Conservation (phyloP, 257 asterid species). For the Hygrophila difformis region DNA sequence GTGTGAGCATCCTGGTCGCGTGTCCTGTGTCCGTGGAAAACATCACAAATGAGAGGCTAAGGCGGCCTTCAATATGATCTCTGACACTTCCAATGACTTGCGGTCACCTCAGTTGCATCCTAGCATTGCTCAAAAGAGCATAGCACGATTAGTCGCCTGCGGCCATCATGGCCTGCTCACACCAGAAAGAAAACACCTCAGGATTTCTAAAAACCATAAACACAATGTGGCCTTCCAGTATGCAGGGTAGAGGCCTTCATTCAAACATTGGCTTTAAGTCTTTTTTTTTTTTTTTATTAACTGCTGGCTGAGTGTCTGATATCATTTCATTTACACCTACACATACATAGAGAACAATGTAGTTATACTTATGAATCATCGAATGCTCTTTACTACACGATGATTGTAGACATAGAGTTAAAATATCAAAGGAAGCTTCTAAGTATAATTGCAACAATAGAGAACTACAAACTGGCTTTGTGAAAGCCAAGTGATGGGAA, state of each 20-base stretch:
- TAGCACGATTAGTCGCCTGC: conserved; percentile 35
- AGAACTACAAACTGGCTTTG: too few species aligned
- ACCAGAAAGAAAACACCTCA: too few species aligned
- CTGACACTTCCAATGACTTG: too few species aligned
- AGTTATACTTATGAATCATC: conserved; percentile 56
- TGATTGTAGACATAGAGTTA: too few species aligned
- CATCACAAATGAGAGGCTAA: too few species aligned
- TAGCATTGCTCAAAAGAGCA: conserved; percentile 24
- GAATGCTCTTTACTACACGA: conserved; percentile 46
- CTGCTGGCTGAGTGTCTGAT: conserved; percentile 62
- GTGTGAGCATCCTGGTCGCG: too few species aligned
- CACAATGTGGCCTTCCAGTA: conserved; percentile 10
- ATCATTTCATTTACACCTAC: background rate
- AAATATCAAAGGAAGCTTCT: too few species aligned
- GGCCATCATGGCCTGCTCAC: conserved; percentile 28
- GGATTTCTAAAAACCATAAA: too few species aligned
- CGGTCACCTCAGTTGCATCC: conserved; percentile 28
- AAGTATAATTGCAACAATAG: too few species aligned
- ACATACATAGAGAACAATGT: background rate
- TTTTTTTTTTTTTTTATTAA: conserved; percentile 63
- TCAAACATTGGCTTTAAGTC: conserved; percentile 33
- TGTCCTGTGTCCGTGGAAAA: too few species aligned
- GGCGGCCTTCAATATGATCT: too few species aligned
- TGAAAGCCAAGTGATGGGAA: too few species aligned
- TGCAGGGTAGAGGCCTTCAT: conserved; percentile 14